Percentiles rank a stretch among this genome's conserved stretches.
Conservation (phyloP, 1,139 yeast genomes). For the Yamadazyma pseudoaaseri region DNA sequence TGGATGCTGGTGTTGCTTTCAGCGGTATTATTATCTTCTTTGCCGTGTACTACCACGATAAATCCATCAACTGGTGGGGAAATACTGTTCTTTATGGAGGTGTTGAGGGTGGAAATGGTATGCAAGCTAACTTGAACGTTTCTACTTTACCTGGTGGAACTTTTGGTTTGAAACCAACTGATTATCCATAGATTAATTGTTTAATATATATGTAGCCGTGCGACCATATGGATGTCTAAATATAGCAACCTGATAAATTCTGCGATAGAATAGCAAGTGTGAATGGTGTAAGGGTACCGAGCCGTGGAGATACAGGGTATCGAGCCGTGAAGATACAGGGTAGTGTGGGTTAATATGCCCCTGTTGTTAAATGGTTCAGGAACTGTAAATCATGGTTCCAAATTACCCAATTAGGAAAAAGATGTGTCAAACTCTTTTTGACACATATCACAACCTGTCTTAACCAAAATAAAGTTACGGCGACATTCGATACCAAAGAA, state of each 20-base stretch:
- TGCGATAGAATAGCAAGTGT: too few relatives aligned
- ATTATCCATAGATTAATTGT: constrained; percentile 5
- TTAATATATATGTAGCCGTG: not conserved
- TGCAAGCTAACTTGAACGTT: constrained; percentile 4
- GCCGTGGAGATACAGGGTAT: not conserved
- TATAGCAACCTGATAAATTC: not conserved
- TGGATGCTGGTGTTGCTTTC: constrained; percentile 55
- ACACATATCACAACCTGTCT: too few relatives aligned
- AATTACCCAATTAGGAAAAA: too few relatives aligned
- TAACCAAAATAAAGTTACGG: too few relatives aligned
- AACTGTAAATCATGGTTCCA: too few relatives aligned
- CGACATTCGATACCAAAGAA: too few relatives aligned
- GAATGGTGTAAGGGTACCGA: not conserved
- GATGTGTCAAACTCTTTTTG: too few relatives aligned
- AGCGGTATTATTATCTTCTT: constrained; percentile 53
- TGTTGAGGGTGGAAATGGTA: constrained; percentile 23
- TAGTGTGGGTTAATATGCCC: too few relatives aligned
- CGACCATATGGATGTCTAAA: not conserved
- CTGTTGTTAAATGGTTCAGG: too few relatives aligned
- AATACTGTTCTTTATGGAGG: constrained; percentile 36
- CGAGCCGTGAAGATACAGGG: not conserved
- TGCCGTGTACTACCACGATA: constrained; percentile 46
- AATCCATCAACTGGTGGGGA: constrained; percentile 58
- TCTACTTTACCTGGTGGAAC: constrained; percentile 8
- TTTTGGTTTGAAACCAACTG: constrained; percentile 10